These are phyloP conservation scores for Yarrowia alimentaria DNA, from an alignment of 805 yeast genomes.

Conservation along the genomic window DNA sequence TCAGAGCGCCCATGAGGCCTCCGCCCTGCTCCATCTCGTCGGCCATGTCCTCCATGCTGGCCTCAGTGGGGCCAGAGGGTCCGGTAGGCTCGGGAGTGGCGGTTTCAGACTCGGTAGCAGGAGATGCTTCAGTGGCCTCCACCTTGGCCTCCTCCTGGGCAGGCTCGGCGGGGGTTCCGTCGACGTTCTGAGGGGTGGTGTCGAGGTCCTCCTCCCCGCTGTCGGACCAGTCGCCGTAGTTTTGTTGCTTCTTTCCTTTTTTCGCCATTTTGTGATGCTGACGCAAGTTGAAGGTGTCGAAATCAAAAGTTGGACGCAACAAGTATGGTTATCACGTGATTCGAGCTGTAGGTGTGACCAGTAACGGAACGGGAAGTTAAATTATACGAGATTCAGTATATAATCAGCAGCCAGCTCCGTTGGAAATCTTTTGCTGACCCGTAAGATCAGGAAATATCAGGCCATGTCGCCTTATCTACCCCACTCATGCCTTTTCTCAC, in stretches of 20 bases:
- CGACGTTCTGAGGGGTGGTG: slow-evolving; percentile 11
- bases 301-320: too few species aligned
- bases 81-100: slow-evolving; percentile 34
- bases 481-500: too few species aligned
- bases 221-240: slow-evolving; percentile 27
- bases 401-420: too few species aligned
- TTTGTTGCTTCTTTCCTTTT: slow-evolving; percentile 26
- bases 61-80: slow-evolving; percentile 36
- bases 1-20: slow-evolving; percentile 81
- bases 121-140: not conserved
- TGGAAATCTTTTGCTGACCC: too few species aligned
- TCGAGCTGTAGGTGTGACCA: too few species aligned
- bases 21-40: slow-evolving; percentile 46
- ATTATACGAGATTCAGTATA: too few species aligned
- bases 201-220: slow-evolving; percentile 22
- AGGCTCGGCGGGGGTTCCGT: slow-evolving; percentile 4
- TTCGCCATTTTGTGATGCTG: slow-evolving; percentile 24
- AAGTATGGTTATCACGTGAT: too few species aligned
- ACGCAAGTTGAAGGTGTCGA: too few species aligned
- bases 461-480: too few species aligned
- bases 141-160: too few species aligned
- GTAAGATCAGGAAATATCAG: too few species aligned
- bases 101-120: slow-evolving; percentile 17
- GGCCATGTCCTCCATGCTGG: slow-evolving; percentile 37
- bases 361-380: too few species aligned